Evolutionary conservation across 2,329 filamentous ascomycete species (phyloP).

Genomic region (Xylaria arbuscula): DNA sequence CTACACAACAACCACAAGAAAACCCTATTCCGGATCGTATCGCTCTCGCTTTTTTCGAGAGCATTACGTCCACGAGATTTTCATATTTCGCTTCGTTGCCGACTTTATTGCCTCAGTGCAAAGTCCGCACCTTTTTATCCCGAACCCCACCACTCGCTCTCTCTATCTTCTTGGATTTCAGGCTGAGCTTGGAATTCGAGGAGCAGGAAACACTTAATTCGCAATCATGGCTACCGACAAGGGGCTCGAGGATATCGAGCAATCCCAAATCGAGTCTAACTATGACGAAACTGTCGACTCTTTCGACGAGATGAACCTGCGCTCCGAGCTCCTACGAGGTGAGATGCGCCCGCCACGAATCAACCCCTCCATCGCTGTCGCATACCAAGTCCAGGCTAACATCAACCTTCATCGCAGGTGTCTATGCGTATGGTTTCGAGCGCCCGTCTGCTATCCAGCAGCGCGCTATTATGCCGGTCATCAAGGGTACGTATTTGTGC

Average conservation of each 20-base stretch:
- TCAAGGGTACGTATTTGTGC: constrained; percentile 80
- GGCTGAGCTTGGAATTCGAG: constrained; percentile 82
- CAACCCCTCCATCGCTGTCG: constrained; percentile 30
- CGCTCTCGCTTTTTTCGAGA: constrained; percentile 45
- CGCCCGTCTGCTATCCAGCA: constrained; percentile 99
- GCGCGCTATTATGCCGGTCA: constrained; percentile 99
- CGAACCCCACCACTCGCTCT: constrained; percentile 52
- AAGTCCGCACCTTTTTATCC: constrained; percentile 44
- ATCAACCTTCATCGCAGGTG: constrained; percentile 63
- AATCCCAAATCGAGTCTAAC: constrained; percentile 99
- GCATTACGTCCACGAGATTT: constrained; percentile 46
- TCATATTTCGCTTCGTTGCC: constrained; percentile 40
- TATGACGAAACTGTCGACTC: constrained; percentile 99
- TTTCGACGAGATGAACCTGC: constrained; percentile 98
- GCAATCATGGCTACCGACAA: constrained; percentile 99
- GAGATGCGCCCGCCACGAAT: constrained; percentile 36
- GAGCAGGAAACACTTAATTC: constrained; percentile 65
- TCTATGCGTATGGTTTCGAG: constrained; percentile 99
- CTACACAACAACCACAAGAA: constrained; percentile 39
- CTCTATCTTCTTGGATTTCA: constrained; percentile 71
- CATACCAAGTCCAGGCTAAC: constrained; percentile 32
- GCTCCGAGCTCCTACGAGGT: constrained; percentile 95
- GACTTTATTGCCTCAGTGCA: constrained; percentile 46
- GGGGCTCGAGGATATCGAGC: constrained; percentile 85
- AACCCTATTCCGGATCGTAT: constrained; percentile 39